phyloP scores from a whole-genome alignment of 2,329 filamentous ascomycete genomes.

The Fusarium pininemorale region DNA sequence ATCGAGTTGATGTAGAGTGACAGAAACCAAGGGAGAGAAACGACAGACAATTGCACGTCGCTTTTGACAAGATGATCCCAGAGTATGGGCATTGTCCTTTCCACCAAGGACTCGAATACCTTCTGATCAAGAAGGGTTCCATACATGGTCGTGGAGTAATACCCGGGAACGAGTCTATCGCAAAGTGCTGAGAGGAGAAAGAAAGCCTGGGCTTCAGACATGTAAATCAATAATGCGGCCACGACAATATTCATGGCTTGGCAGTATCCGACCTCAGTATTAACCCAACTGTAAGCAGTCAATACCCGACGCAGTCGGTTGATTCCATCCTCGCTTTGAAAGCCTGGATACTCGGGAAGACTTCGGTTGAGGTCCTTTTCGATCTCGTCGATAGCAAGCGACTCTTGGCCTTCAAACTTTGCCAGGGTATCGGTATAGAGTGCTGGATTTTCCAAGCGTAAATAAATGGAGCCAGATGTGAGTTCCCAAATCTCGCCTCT shows the following conservation, averaged over 20 bases:
- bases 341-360: constrained; percentile 95
- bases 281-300: constrained; percentile 97
- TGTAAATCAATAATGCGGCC: constrained; percentile 97
- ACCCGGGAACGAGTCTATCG: constrained; percentile 91
- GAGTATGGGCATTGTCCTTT: constrained; percentile 97
- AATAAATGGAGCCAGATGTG: constrained; percentile 88
- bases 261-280: constrained; percentile 95
- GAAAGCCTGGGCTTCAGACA: constrained; percentile 95
- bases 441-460: constrained; percentile 85
- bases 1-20: constrained; percentile 99
- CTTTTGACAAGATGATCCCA: constrained; percentile 99
- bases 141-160: constrained; percentile 99
- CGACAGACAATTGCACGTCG: constrained; percentile 96
- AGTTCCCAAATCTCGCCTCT: constrained; percentile 97
- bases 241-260: constrained; percentile 99
- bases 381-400: constrained; percentile 97
- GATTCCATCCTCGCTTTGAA: constrained; percentile 96
- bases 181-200: constrained; percentile 92
- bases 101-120: constrained; percentile 97
- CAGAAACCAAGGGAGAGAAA: constrained; percentile 96
- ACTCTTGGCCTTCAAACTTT: constrained; percentile 86
- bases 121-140: constrained; percentile 95
- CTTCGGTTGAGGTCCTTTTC: constrained; percentile 98
- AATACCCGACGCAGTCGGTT: constrained; percentile 87
- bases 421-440: constrained; percentile 84